A percentile compares a stretch with the other conserved stretches of the same genome.
These are phyloP conservation scores for Rutstroemia sp. DNA, from an alignment of 2,329 filamentous ascomycete species.

Conservation along the genomic window DNA sequence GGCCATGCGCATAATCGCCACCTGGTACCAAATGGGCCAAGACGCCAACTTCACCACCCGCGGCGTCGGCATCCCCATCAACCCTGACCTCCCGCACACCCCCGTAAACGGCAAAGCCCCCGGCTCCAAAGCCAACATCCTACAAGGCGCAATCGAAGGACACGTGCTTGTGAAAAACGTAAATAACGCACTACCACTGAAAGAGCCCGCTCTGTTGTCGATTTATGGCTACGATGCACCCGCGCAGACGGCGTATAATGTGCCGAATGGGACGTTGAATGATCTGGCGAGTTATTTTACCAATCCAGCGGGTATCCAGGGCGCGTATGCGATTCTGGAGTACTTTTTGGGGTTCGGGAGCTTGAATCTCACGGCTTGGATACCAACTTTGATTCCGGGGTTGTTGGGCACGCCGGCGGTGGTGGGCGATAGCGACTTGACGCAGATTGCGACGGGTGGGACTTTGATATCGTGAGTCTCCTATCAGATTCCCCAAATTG, in stretches of 20 bases:
- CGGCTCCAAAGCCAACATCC: conserved; percentile 38
- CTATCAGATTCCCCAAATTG: no score
- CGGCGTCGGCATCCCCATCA: conserved; percentile 39
- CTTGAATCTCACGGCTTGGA: no score
- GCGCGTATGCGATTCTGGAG: no score
- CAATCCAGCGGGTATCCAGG: no score
- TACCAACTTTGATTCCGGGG: no score
- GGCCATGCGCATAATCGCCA: conserved; percentile 54
- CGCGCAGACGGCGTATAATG: background rate
- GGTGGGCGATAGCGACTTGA: no score
- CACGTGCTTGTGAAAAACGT: conserved; percentile 57
- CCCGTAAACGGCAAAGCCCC: conserved; percentile 48
- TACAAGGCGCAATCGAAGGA: conserved; percentile 47
- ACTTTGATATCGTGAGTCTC: no score
- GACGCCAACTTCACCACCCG: conserved; percentile 33
- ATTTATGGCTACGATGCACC: conserved; percentile 52
- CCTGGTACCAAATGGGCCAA: conserved; percentile 53
- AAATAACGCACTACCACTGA: conserved; percentile 46
- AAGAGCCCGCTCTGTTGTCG: conserved; percentile 41
- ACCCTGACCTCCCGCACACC: conserved; percentile 42
- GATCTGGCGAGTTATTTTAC: no score
- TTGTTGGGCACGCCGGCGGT: no score
- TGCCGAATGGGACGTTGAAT: background rate
- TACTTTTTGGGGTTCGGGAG: no score
- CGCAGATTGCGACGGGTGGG: no score